Percentiles rank a stretch among this genome's conserved stretches.
These are phyloP conservation scores for Clarireedia paspali DNA, from an alignment of 2,329 filamentous ascomycete genomes.

Conservation along the genomic window DNA sequence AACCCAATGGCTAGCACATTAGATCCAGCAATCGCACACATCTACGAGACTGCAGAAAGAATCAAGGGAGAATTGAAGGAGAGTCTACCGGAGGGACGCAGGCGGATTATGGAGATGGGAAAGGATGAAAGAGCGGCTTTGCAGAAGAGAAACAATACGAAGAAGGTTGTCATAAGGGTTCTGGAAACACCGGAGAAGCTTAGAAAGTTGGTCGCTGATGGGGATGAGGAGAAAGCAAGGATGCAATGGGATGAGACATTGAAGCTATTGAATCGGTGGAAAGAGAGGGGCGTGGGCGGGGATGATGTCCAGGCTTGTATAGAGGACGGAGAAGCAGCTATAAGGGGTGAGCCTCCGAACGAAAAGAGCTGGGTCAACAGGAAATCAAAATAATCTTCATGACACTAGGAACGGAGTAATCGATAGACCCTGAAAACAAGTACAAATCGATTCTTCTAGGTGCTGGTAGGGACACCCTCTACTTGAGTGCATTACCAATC, in stretches of 20 bases:
- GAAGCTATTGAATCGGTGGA: slow-evolving; percentile 26
- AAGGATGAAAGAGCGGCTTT: slow-evolving; percentile 37
- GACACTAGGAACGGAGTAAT: not conserved
- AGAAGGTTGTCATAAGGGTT: slow-evolving; percentile 20
- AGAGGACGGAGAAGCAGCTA: slow-evolving; percentile 29
- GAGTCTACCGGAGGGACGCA: slow-evolving; percentile 37
- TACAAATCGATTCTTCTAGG: not conserved
- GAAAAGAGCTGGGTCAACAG: slow-evolving; percentile 19
- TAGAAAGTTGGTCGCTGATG: slow-evolving; percentile 48
- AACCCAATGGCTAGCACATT: slow-evolving; percentile 65
- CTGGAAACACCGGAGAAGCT: slow-evolving; percentile 36
- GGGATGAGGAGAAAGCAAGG: slow-evolving; percentile 54
- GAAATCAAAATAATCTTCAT: slow-evolving; percentile 15
- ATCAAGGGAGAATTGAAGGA: slow-evolving; percentile 23
- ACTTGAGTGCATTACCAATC: slow-evolving; percentile 4
- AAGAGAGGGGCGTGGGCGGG: slow-evolving; percentile 28
- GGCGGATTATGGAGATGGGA: slow-evolving; percentile 52
- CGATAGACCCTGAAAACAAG: not conserved
- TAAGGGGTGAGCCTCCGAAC: slow-evolving; percentile 23
- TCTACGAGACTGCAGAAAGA: slow-evolving; percentile 42
- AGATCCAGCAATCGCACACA: slow-evolving; percentile 65
- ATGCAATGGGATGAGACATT: slow-evolving; percentile 30
- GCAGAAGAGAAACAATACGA: slow-evolving; percentile 12
- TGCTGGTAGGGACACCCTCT: not conserved
- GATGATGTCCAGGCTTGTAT: slow-evolving; percentile 28